These are phyloP conservation scores for Kodamaea neixiangensis DNA, from an alignment of 805 yeast species.

Conservation along the genomic window DNA sequence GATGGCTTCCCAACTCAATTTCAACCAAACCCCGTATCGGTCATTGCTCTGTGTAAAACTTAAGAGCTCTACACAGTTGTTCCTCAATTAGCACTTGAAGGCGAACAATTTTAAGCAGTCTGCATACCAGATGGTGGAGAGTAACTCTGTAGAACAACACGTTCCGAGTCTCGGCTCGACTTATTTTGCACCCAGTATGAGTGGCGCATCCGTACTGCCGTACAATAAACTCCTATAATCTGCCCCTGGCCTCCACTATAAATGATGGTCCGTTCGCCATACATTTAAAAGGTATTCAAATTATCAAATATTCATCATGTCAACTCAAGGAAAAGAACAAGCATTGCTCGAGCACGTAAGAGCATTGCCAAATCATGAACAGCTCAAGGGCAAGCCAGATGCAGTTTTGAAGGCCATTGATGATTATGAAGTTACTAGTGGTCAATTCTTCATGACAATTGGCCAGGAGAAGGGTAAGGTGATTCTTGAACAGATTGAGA, in stretches of 20 bases:
- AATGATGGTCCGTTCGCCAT: neutral
- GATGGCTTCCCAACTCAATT: too few relatives aligned
- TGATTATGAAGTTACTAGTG: slow-evolving; percentile 18
- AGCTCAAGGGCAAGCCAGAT: slow-evolving; percentile 31
- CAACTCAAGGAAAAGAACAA: slow-evolving; percentile 23
- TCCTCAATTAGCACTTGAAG: neutral
- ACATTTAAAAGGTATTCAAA: neutral
- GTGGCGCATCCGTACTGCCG: neutral
- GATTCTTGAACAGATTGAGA: slow-evolving; percentile 24
- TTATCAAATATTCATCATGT: neutral
- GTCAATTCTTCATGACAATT: slow-evolving; percentile 29
- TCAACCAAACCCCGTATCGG: too few relatives aligned
- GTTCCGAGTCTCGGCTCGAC: neutral
- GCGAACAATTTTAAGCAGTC: neutral
- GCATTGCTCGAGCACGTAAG: slow-evolving; percentile 25
- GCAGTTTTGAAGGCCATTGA: slow-evolving; percentile 34
- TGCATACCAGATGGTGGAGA: too few relatives aligned
- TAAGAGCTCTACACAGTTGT: too few relatives aligned
- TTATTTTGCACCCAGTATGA: neutral
- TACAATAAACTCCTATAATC: neutral
- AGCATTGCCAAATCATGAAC: slow-evolving; percentile 24
- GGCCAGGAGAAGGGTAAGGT: slow-evolving; percentile 33
- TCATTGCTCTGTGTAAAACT: too few relatives aligned
- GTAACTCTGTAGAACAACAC: neutral
- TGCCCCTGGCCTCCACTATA: neutral